A percentile compares a stretch with the other conserved stretches of the same genome.
Evolutionary conservation across 2,329 filamentous ascomycete species (phyloP).

Genomic region (Cytospora mali): DNA sequence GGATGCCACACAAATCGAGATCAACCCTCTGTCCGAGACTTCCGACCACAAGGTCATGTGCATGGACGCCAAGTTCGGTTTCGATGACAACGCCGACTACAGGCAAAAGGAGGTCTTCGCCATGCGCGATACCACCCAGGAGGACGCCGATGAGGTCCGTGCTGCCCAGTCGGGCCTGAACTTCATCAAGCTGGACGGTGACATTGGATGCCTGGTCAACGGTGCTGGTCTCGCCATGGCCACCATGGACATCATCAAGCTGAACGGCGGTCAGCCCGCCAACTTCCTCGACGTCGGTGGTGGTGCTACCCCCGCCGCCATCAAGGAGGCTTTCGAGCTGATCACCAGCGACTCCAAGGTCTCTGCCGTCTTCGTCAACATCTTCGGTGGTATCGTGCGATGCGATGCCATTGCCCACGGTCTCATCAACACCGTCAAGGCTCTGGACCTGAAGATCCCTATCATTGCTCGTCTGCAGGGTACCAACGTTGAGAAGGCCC

Average conservation of each 20-base stretch:
- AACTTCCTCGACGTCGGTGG: constrained; percentile 99
- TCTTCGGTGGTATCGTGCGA: constrained; percentile 97
- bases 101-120: constrained; percentile 94
- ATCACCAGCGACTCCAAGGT: constrained; percentile 99
- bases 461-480: constrained; percentile 97
- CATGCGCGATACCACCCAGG: constrained; percentile 92
- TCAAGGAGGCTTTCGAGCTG: constrained; percentile 96
- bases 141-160: constrained; percentile 97
- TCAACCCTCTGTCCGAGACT: constrained; percentile 98
- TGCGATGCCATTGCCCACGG: constrained; percentile 97
- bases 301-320: constrained; percentile 93
- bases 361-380: constrained; percentile 99
- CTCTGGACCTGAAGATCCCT: constrained; percentile 93
- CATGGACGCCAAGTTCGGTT: constrained; percentile 99
- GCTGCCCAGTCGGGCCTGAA: constrained; percentile 93
- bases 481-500: constrained; percentile 95
- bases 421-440: constrained; percentile 90
- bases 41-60: constrained; percentile 97
- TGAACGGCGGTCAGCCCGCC: constrained; percentile 92
- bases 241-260: constrained; percentile 99
- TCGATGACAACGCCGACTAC: constrained; percentile 99
- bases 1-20: constrained; percentile 98
- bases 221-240: constrained; percentile 99
- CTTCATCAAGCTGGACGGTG: constrained; percentile 99
- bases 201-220: constrained; percentile 99